These are phyloP conservation scores for Alternaria dauci DNA, from an alignment of 2,329 filamentous ascomycete species.

Conservation along the genomic window DNA sequence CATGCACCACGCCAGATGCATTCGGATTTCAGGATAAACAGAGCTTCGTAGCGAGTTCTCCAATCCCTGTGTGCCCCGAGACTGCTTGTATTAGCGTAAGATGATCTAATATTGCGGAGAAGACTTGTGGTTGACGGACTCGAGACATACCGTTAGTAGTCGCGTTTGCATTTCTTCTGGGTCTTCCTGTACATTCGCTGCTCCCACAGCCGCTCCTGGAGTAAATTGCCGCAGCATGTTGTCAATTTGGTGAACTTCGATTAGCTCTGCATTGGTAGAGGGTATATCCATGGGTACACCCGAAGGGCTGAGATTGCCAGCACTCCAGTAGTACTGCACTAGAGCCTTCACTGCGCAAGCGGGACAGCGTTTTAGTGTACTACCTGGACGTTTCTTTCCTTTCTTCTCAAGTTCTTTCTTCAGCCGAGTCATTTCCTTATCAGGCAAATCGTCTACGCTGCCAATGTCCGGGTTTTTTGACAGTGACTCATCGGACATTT, in stretches of 20 bases:
- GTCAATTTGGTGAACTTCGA: neutral
- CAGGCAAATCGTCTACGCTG: neutral
- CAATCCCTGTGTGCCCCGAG: neutral
- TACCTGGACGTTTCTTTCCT: neutral
- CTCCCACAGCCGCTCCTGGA: neutral
- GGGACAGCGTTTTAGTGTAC: neutral
- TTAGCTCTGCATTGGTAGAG: neutral
- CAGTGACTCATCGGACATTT: neutral
- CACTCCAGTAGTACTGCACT: neutral
- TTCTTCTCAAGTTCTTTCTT: neutral
- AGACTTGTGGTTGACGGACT: neutral
- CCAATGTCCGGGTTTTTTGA: neutral
- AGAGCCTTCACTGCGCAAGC: neutral
- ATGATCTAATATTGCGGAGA: neutral
- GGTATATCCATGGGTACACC: neutral
- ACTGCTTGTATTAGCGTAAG: neutral
- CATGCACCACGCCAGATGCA: neutral
- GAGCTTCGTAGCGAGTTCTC: neutral
- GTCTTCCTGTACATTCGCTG: neutral
- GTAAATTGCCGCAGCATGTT: neutral
- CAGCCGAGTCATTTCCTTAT: neutral
- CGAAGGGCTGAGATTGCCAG: neutral
- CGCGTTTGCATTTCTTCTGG: slow-evolving; percentile 1
- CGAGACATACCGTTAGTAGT: neutral
- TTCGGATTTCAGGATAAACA: neutral